These are phyloP conservation scores for Neurospora sp. DNA, from an alignment of 495 filamentous ascomycete species.

Conservation along the genomic window DNA sequence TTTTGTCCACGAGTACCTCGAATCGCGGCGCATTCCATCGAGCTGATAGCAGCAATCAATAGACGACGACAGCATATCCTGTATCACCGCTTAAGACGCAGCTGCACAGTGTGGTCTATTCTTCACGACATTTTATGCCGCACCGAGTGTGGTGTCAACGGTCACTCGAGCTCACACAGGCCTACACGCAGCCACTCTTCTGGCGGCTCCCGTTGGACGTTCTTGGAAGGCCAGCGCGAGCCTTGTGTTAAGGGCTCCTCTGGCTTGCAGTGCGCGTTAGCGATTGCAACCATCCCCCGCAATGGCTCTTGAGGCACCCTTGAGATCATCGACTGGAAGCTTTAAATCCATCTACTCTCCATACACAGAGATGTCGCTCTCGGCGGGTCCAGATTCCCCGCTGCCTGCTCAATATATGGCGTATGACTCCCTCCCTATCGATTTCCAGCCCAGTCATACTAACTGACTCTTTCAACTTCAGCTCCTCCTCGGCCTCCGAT, in stretches of 20 bases:
- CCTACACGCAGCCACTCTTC: not conserved
- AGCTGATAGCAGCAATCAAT: not conserved
- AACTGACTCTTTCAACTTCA: slow-evolving; percentile 12
- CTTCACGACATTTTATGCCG: not conserved
- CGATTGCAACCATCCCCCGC: slow-evolving; percentile 2
- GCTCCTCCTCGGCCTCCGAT: slow-evolving; percentile 31
- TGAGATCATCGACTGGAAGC: slow-evolving; percentile 42
- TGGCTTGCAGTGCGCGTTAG: not conserved
- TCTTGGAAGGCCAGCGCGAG: not conserved
- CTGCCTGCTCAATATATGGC: slow-evolving; percentile 38
- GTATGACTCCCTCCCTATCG: slow-evolving; percentile 18
- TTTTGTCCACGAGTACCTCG: not conserved
- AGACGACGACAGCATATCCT: not conserved
- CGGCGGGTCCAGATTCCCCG: slow-evolving; percentile 44
- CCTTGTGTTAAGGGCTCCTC: not conserved
- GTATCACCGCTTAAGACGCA: not conserved
- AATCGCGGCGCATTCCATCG: not conserved
- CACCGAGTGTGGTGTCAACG: not conserved
- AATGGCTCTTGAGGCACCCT: slow-evolving; percentile 53
- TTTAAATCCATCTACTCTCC: slow-evolving; percentile 51
- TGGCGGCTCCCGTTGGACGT: not conserved
- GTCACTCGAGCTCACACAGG: not conserved
- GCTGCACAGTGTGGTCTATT: not conserved
- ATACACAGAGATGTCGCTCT: slow-evolving; percentile 47
- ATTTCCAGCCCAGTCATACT: not conserved